phyloP scores from a whole-genome alignment of 1,284 basidiomycete genomes.

The Rhodotorula sp. region DNA sequence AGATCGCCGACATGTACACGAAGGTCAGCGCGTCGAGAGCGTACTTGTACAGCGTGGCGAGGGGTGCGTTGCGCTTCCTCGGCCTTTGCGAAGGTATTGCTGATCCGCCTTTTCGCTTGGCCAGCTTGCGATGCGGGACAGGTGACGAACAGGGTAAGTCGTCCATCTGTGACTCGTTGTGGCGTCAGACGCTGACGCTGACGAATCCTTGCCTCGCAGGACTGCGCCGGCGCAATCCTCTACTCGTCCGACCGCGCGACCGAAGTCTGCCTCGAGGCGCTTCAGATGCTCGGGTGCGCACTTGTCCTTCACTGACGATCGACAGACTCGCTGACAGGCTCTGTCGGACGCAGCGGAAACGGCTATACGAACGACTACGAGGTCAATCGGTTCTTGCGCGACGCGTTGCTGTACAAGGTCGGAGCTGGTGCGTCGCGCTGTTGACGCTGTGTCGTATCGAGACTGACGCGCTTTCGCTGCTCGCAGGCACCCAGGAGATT shows the following conservation, averaged over 20 bases:
- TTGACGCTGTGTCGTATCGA: background rate
- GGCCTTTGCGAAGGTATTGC: background rate
- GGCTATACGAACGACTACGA: slow-evolving; percentile 64
- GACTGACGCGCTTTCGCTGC: background rate
- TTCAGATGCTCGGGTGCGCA: slow-evolving; percentile 84
- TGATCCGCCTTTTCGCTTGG: background rate
- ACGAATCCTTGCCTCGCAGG: slow-evolving; percentile 55
- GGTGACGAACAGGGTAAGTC: slow-evolving; percentile 71
- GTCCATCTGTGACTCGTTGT: background rate
- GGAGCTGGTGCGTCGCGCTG: slow-evolving; percentile 68
- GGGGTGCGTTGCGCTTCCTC: slow-evolving; percentile 43
- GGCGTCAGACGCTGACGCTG: background rate
- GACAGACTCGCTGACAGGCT: background rate
- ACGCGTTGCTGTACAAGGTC: slow-evolving; percentile 81
- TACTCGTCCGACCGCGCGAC: slow-evolving; percentile 87
- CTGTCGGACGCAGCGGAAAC: slow-evolving; percentile 19
- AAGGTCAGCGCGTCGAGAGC: slow-evolving; percentile 81
- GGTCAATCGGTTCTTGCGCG: slow-evolving; percentile 77
- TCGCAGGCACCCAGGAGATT: slow-evolving; percentile 10
- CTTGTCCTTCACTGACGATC: slow-evolving; percentile 33
- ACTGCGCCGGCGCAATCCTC: slow-evolving; percentile 87
- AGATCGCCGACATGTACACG: slow-evolving; percentile 84
- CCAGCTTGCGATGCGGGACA: slow-evolving; percentile 75
- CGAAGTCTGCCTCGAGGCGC: slow-evolving; percentile 83
- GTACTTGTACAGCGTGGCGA: slow-evolving; percentile 89